Evolutionary conservation across 257 asterid genomes (phyloP).

Genomic region (Solanum paucissectum): DNA sequence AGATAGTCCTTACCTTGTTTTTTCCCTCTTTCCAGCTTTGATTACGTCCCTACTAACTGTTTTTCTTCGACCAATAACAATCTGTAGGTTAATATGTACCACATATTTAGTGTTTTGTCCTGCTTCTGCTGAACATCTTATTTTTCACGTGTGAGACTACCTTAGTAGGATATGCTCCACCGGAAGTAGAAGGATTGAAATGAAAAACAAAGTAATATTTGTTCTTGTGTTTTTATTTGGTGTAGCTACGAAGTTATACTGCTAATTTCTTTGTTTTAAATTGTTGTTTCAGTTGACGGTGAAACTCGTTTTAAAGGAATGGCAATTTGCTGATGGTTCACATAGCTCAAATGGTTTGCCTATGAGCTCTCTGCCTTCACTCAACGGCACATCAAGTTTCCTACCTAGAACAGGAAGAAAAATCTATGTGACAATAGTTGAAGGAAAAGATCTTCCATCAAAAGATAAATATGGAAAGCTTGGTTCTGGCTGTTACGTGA

Average conservation of each 20-base stretch:
- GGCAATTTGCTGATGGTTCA: constrained; percentile 93
- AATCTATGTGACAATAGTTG: constrained; percentile 56
- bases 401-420: constrained; percentile 68
- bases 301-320: constrained; percentile 80
- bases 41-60: background rate
- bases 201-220: background rate
- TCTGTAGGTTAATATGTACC: background rate
- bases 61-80: background rate
- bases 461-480: constrained; percentile 76
- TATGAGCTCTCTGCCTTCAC: constrained; percentile 34
- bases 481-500: constrained; percentile 67
- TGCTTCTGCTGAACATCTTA: background rate
- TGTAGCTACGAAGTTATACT: background rate
- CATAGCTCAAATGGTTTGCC: constrained; percentile 32
- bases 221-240: background rate
- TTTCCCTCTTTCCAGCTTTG: background rate
- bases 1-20: background rate
- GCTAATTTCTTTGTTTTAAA: constrained; percentile 7
- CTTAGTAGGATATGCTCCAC: background rate
- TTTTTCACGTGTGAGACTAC: background rate
- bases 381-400: constrained; percentile 35
- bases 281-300: constrained; percentile 58
- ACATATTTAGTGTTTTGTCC: background rate
- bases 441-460: constrained; percentile 63
- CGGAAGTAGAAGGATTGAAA: background rate